phyloP scores from a whole-genome alignment of 257 asterid species.

The Oldenlandia corymbosa region DNA sequence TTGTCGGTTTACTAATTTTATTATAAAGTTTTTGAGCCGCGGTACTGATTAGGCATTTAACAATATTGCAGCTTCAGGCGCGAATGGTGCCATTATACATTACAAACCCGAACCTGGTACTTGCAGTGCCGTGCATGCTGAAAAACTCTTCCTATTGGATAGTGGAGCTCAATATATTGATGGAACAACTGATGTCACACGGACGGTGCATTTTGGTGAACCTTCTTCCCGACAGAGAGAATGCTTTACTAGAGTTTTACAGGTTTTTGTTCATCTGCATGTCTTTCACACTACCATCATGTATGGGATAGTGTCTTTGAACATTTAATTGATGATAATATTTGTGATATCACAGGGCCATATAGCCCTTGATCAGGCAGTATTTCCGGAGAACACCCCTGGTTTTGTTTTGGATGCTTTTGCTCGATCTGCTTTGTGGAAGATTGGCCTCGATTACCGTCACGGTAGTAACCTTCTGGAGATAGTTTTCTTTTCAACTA shows the following conservation, averaged over 20 bases:
- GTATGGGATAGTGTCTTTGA: neutral
- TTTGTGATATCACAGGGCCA: constrained; percentile 59
- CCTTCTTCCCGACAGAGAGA: constrained; percentile 83
- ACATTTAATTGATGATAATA: neutral
- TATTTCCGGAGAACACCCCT: constrained; percentile 92
- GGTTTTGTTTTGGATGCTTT: constrained; percentile 94
- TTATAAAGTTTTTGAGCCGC: neutral
- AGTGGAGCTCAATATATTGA: constrained; percentile 96
- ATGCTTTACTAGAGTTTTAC: constrained; percentile 91
- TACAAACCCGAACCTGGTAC: constrained; percentile 74
- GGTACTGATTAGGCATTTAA: constrained; percentile 6
- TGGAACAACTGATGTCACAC: constrained; percentile 92
- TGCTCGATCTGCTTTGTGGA: constrained; percentile 93
- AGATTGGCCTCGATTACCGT: constrained; percentile 96
- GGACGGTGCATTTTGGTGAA: constrained; percentile 91
- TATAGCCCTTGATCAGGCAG: constrained; percentile 90
- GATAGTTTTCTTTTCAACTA: neutral
- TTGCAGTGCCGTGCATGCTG: constrained; percentile 66
- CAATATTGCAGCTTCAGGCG: constrained; percentile 67
- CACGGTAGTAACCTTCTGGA: constrained; percentile 54
- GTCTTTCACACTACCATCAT: neutral
- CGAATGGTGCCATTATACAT: constrained; percentile 96
- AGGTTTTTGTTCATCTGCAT: constrained; percentile 37
- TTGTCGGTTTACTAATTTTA: neutral
- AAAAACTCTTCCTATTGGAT: constrained; percentile 82